Percentiles rank a stretch among this genome's conserved stretches.
phyloP scores from a whole-genome alignment of 2,329 filamentous ascomycete species.

The Phyllosticta citriasiana region DNA sequence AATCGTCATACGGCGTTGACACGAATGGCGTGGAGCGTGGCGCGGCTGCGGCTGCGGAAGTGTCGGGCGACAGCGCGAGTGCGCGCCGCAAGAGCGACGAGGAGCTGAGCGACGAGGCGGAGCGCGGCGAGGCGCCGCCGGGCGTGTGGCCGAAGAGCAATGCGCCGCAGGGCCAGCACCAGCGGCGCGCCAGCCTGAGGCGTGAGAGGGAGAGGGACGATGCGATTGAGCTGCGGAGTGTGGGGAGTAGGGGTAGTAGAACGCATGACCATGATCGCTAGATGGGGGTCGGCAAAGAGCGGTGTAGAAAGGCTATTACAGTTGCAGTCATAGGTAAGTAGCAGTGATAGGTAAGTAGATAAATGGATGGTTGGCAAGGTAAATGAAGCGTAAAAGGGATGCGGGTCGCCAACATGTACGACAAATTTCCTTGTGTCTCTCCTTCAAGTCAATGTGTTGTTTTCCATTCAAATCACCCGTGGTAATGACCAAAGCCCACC shows the following conservation, averaged over 20 bases:
- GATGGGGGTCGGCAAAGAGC: neutral
- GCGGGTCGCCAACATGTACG: no score
- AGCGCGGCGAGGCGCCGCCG: slow-evolving; percentile 11
- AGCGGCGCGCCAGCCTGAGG: slow-evolving; percentile 16
- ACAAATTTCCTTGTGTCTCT: no score
- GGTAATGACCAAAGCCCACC: no score
- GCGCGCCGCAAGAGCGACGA: slow-evolving; percentile 17
- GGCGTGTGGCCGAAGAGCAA: slow-evolving; percentile 4
- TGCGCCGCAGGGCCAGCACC: slow-evolving; percentile 7
- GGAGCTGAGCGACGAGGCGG: slow-evolving; percentile 19
- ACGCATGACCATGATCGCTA: neutral
- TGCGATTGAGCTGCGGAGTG: slow-evolving; percentile 15
- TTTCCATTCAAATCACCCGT: no score
- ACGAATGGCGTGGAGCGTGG: neutral
- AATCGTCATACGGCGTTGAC: neutral
- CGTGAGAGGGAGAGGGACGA: slow-evolving; percentile 8
- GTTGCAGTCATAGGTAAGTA: no score
- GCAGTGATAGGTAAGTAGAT: no score
- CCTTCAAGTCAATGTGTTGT: no score
- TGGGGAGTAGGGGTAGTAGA: neutral
- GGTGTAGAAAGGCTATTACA: neutral
- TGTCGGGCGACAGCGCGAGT: slow-evolving; percentile 3
- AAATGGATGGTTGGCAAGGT: no score
- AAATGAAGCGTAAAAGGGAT: no score
- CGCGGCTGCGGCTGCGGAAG: neutral